phyloP scores from a whole-genome alignment of 371 early-diverging fungal genomes.

The Scutellospora calospora region DNA sequence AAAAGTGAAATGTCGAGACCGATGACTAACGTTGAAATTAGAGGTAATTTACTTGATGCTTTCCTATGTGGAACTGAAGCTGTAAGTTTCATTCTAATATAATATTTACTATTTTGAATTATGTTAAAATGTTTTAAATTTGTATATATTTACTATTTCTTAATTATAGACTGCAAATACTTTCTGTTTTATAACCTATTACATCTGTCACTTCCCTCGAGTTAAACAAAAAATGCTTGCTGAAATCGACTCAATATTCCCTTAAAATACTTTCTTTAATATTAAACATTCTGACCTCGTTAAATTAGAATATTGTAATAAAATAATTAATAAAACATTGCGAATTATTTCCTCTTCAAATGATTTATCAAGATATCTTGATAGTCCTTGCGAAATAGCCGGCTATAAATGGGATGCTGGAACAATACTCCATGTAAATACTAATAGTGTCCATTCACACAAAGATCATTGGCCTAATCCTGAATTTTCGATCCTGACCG shows the following conservation, averaged over 20 bases:
- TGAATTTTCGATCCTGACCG: no score
- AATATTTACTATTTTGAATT: no score
- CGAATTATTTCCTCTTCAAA: neutral
- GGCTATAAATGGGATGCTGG: slow-evolving; percentile 19
- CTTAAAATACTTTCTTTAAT: neutral
- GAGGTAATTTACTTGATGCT: no score
- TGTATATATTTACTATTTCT: neutral
- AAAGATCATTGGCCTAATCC: no score
- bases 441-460: no score
- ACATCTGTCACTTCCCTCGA: neutral
- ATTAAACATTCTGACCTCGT: slow-evolving; percentile 20
- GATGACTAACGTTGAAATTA: no score
- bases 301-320: slow-evolving; percentile 39
- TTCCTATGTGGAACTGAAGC: no score
- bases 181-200: neutral
- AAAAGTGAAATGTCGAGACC: no score
- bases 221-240: slow-evolving; percentile 18
- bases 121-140: no score
- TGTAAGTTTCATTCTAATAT: no score
- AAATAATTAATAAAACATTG: slow-evolving; percentile 35
- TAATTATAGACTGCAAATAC: neutral
- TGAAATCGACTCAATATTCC: slow-evolving; percentile 25
- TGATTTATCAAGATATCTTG: neutral
- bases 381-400: slow-evolving; percentile 14
- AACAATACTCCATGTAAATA: no score